Evolutionary conservation across 768 basidiomycete genomes (phyloP).

Genomic region (Tricholomella constricta): DNA sequence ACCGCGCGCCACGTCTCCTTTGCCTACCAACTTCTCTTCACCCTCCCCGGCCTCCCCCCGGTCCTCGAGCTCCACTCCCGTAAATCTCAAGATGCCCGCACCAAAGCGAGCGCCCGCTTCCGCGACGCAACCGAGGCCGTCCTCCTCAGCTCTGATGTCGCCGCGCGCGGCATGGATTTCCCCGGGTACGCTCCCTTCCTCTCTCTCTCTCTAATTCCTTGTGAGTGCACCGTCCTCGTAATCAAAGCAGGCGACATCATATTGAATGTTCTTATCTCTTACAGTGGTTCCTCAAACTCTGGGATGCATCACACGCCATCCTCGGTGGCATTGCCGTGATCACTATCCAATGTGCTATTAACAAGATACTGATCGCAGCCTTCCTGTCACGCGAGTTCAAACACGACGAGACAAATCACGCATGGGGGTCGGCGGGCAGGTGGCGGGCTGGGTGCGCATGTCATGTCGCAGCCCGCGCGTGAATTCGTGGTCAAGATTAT

Average conservation of each 20-base stretch:
- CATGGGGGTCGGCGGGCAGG: conserved; percentile 98
- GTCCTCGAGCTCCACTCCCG: no score
- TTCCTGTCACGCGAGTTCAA: conserved; percentile 98
- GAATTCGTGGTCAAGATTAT: conserved; percentile 98
- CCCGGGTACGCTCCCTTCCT: no score
- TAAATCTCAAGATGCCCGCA: no score
- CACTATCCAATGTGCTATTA: conserved; percentile 88
- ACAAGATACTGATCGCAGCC: conserved; percentile 92
- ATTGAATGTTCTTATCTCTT: conserved; percentile 18
- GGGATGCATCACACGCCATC: conserved; percentile 89
- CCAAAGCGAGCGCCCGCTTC: no score
- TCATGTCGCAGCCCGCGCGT: conserved; percentile 94
- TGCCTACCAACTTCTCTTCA: conserved; percentile 37
- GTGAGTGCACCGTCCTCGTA: conserved; percentile 45
- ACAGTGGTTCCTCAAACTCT: no score
- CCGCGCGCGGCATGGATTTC: no score
- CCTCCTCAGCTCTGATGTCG: no score
- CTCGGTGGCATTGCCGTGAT: conserved; percentile 92
- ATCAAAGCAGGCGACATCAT: conserved; percentile 2
- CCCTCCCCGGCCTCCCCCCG: conserved; percentile 31
- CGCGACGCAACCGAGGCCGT: no score
- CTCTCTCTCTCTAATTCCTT: conserved; percentile 2
- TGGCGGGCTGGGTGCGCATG: conserved; percentile 91
- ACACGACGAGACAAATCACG: conserved; percentile 97
- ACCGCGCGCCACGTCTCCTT: no score